Evolutionary conservation across 495 filamentous ascomycete genomes (phyloP).

Genomic region (Amniculicola lignicola): DNA sequence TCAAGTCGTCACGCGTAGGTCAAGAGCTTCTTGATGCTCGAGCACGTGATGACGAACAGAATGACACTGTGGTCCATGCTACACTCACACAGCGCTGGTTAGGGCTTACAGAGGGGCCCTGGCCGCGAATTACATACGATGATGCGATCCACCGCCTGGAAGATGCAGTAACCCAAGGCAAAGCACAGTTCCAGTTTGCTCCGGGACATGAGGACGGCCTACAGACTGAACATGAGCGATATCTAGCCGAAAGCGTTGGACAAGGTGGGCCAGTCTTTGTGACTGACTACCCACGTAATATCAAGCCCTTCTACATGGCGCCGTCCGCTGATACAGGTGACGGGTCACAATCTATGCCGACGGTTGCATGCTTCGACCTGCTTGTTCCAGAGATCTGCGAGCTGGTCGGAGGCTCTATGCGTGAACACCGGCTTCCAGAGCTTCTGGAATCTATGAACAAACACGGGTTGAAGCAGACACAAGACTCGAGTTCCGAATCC

Average conservation of each 20-base stretch:
- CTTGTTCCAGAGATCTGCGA: conserved; percentile 87
- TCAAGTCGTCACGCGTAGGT: conserved; percentile 56
- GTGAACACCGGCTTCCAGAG: conserved; percentile 75
- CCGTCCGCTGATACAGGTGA: conserved; percentile 45
- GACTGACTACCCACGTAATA: conserved; percentile 78
- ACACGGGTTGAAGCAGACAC: conserved; percentile 50
- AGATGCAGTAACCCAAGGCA: conserved; percentile 50
- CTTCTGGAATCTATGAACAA: conserved; percentile 71
- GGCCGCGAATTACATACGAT: conserved; percentile 84
- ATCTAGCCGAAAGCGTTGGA: conserved; percentile 70
- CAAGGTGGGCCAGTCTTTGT: conserved; percentile 77
- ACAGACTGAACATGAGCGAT: conserved; percentile 91
- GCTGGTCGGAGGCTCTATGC: conserved; percentile 86
- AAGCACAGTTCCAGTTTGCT: conserved; percentile 58
- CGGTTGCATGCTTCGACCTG: conserved; percentile 93
- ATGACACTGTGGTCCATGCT: conserved; percentile 29
- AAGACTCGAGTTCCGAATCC: neutral
- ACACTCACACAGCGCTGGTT: conserved; percentile 67
- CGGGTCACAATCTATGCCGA: conserved; percentile 42
- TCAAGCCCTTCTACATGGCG: conserved; percentile 97
- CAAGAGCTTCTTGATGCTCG: conserved; percentile 58
- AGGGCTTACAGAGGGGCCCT: conserved; percentile 58
- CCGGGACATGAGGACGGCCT: conserved; percentile 73
- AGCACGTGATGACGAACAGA: conserved; percentile 37
- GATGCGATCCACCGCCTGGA: conserved; percentile 69